These are phyloP conservation scores for Crithidia mellificae DNA, from an alignment of 208 protist species.

Conservation along the genomic window DNA sequence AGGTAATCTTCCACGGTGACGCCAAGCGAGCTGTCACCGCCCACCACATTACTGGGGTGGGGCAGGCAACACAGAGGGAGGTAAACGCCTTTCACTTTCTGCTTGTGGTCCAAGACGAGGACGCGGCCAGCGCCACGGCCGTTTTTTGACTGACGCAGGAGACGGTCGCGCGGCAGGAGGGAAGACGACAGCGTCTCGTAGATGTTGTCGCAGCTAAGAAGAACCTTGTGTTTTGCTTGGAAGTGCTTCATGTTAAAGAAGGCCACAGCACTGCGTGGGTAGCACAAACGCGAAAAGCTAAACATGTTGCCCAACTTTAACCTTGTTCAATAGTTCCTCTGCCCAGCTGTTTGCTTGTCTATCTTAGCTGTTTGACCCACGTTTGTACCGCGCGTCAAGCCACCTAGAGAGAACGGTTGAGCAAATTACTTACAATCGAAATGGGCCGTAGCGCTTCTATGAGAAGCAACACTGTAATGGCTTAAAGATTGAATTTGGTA, in stretches of 20 bases:
- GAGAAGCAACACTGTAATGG: no score
- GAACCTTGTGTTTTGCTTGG: constrained; percentile 51
- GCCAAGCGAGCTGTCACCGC: constrained; percentile 53
- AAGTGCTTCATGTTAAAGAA: constrained; percentile 87
- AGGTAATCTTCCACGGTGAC: constrained; percentile 59
- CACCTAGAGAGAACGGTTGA: no score
- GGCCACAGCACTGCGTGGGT: constrained; percentile 61
- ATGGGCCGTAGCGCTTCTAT: no score
- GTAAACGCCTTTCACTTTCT: constrained; percentile 84
- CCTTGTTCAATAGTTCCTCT: no score
- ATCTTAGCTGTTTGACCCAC: no score
- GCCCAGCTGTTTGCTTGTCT: no score
- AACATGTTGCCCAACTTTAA: constrained; percentile 2
- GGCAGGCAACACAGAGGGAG: constrained; percentile 71
- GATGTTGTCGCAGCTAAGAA: constrained; percentile 46
- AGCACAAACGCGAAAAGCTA: constrained; percentile 10
- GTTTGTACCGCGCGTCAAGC: no score
- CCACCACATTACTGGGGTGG: constrained; percentile 48
- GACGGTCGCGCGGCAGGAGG: constrained; percentile 56
- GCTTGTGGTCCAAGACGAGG: constrained; percentile 77
- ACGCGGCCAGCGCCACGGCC: constrained; percentile 65
- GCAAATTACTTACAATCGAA: no score
- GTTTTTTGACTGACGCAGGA: constrained; percentile 70
- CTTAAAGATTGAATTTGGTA: no score
- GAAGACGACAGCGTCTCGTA: constrained; percentile 37